Percentiles rank a stretch among this genome's conserved stretches.
phyloP scores from a whole-genome alignment of 129 eudicot species.

The carrot (Daucus carota) region DH1_v3.0 NC_030383.2:14553001-14553500 shows the following conservation, averaged over 20 bases:
- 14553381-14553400: background rate
- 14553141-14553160: constrained; percentile 12
- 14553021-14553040: constrained; percentile 57
- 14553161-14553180: constrained; percentile 49
- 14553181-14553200: constrained; percentile 20
- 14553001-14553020: constrained; percentile 61
- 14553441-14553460: background rate
- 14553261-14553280: background rate
- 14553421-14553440: background rate
- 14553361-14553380: background rate
- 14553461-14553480: too few species aligned
- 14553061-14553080: constrained; percentile 23
- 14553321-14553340: background rate
- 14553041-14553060: constrained; percentile 37
- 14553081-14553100: constrained; percentile 41
- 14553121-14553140: background rate
- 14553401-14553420: background rate
- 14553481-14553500: background rate
- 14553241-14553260: too few species aligned
- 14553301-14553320: background rate
- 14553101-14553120: constrained; percentile 18
- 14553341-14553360: background rate
- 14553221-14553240: background rate
- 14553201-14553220: background rate
- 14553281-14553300: background rate